These are phyloP conservation scores for Besnoitia besnoiti DNA, from an alignment of 169 alveolate genomes.

Conservation along the genomic window DNA sequence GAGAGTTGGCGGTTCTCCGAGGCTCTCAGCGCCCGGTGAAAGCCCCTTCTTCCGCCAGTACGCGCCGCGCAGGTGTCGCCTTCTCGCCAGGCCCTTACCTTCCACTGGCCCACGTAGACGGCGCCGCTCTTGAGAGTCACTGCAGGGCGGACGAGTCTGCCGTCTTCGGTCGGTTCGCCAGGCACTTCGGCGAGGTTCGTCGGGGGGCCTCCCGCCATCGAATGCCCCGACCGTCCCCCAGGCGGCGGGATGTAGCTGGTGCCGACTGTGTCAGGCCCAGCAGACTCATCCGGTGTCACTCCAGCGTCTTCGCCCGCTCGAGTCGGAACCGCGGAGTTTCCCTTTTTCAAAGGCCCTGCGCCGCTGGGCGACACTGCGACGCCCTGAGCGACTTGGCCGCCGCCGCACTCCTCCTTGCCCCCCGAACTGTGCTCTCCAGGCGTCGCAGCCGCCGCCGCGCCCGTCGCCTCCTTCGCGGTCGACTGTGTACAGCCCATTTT, in stretches of 20 bases:
- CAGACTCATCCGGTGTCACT: background rate
- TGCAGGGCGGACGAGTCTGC: background rate
- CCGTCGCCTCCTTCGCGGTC: conserved; percentile 5
- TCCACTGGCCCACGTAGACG: conserved; percentile 34
- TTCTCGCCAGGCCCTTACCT: conserved; percentile 6
- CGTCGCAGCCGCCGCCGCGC: too few relatives aligned
- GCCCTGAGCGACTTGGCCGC: background rate
- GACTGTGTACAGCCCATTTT: conserved; percentile 37
- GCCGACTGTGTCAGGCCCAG: background rate
- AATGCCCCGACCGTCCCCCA: conserved; percentile 8
- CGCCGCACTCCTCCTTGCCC: background rate
- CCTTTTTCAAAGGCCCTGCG: background rate
- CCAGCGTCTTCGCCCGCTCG: background rate
- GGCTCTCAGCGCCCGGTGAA: too few relatives aligned
- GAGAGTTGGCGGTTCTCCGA: too few relatives aligned
- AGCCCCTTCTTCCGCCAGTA: too few relatives aligned
- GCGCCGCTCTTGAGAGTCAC: conserved; percentile 11
- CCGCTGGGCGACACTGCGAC: background rate
- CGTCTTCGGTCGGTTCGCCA: background rate
- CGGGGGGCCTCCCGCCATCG: conserved; percentile 26
- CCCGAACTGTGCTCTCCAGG: background rate
- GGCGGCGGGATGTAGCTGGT: conserved; percentile 29
- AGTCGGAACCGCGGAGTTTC: background rate
- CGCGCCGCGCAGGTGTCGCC: too few relatives aligned
- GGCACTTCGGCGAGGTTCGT: conserved; percentile 40